Evolutionary conservation across 805 yeast genomes (phyloP).

Genomic region (Suhomyces kilbournensis): DNA sequence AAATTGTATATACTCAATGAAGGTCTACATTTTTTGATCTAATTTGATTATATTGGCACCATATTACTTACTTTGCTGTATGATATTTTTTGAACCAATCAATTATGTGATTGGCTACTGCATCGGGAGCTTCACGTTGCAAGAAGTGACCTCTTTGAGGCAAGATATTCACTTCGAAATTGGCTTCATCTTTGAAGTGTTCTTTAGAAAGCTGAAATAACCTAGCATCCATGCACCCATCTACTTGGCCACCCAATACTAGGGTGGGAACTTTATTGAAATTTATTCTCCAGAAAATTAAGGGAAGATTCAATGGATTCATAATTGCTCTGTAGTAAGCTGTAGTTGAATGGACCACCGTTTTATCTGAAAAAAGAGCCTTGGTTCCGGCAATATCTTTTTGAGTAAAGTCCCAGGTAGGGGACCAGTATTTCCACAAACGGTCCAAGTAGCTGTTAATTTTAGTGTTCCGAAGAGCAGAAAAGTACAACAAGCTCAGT

Average conservation of each 20-base stretch:
- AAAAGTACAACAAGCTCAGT: conserved; percentile 21
- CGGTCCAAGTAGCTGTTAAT: conserved; percentile 24
- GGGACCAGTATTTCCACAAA: conserved; percentile 41
- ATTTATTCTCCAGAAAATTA: conserved; percentile 6
- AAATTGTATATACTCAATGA: background rate
- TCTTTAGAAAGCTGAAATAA: conserved; percentile 24
- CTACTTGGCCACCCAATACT: conserved; percentile 35
- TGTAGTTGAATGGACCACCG: conserved; percentile 32
- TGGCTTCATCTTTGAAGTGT: conserved; percentile 15
- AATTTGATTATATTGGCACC: too few species aligned
- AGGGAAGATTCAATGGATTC: conserved; percentile 17
- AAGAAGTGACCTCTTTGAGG: conserved; percentile 36
- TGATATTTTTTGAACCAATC: conserved; percentile 27
- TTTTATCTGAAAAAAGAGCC: conserved; percentile 22
- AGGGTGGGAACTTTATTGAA: conserved; percentile 32
- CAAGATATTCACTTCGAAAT: conserved; percentile 23
- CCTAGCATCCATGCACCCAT: conserved; percentile 35
- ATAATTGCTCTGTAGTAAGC: conserved; percentile 36
- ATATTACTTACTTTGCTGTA: background rate
- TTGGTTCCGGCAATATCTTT: conserved; percentile 27
- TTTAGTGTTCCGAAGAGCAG: conserved; percentile 9
- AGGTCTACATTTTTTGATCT: background rate
- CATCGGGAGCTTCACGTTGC: conserved; percentile 36
- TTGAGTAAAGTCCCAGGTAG: conserved; percentile 30
- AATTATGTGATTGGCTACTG: conserved; percentile 21